Conservation (phyloP, 73 alveolate genomes). For the Vitrella brassicaformis region DNA sequence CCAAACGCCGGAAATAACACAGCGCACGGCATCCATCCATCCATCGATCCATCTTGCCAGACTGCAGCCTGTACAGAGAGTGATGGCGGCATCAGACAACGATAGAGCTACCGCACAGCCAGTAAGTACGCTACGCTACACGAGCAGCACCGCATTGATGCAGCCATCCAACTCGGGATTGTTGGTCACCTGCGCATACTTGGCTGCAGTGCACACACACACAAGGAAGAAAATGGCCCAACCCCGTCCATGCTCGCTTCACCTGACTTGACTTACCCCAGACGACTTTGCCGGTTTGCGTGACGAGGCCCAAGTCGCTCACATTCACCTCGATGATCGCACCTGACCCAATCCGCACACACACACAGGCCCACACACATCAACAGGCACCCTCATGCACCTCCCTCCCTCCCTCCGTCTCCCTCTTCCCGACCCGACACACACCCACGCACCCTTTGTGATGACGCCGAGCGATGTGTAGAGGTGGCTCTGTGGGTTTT, state of each 20-base stretch:
- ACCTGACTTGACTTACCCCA: constrained; percentile 94
- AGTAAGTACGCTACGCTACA: no score
- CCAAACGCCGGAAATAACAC: no score
- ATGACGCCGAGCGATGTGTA: constrained; percentile 93
- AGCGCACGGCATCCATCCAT: no score
- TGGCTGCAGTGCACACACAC: constrained; percentile 36
- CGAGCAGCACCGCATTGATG: constrained; percentile 77
- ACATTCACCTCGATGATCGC: constrained; percentile 53
- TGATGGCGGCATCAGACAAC: no score
- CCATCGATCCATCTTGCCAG: no score
- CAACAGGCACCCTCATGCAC: background rate
- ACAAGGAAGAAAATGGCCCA: background rate
- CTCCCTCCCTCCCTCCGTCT: background rate
- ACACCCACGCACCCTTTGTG: constrained; percentile 87
- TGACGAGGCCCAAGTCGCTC: constrained; percentile 87
- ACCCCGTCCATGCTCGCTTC: background rate
- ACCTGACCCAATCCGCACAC: background rate
- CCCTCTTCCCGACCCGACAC: constrained; percentile 31
- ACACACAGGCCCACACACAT: background rate
- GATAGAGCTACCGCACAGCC: no score
- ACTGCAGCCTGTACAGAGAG: no score
- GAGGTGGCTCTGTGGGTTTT: constrained; percentile 88
- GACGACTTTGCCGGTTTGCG: constrained; percentile 90
- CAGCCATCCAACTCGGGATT: constrained; percentile 88
- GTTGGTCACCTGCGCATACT: constrained; percentile 82